Base-by-base conservation (phyloP, 768 basidiomycete genomes). In the Cantharellus cinnabarinus region DNA sequence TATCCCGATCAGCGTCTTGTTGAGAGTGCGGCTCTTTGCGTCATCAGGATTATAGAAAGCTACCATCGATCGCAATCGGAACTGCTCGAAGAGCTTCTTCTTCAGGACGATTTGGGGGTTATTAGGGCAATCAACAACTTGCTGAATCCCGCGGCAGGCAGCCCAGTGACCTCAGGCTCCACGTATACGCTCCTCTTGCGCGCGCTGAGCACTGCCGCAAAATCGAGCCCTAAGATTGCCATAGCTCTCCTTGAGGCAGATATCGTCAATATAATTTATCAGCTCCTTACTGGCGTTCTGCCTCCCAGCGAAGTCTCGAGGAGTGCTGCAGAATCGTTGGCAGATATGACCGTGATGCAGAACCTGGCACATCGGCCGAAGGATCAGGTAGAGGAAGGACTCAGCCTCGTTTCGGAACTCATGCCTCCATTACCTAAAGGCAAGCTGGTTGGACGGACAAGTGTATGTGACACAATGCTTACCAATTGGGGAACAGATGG, bases 321-420 rank as follows among this genome's bases (percentile, higher is more conserved):
- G 0, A 88, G 90, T 69, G 88, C 87, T 5, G 71, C 91, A 1
- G 86, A 87, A 38, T 88, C 89, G 38, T 71, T 93, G 3, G 90
- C 89, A 15, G 93, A 97, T 67, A 91, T 98, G 89, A 85, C 89
- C 4, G 89, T 99, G 37, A 89, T 97, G 82, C 89, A 98, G 71
- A 98, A 94, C 68, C 73, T 99, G 51, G 90, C 90, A 0, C 91
- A 97, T 69, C 77, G 91, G 38, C 87, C 95, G 3, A 98, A 98
- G 71, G 95, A 99, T 61, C 93, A 97, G 68, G 80, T 98, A 3
- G 93, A 97, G 70, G 95, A 99, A 70, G 82, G 88, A 0, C 73
- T 99, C 42, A 83, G 83, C 62, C 76, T 98, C 42, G 74, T 94
- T 41, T 85, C 86, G 34, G 95, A 99, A 68, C 72, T 99, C 10